Evolutionary conservation across 2,329 filamentous ascomycete genomes (phyloP).

Genomic region (Trichophyton rubrum): DNA sequence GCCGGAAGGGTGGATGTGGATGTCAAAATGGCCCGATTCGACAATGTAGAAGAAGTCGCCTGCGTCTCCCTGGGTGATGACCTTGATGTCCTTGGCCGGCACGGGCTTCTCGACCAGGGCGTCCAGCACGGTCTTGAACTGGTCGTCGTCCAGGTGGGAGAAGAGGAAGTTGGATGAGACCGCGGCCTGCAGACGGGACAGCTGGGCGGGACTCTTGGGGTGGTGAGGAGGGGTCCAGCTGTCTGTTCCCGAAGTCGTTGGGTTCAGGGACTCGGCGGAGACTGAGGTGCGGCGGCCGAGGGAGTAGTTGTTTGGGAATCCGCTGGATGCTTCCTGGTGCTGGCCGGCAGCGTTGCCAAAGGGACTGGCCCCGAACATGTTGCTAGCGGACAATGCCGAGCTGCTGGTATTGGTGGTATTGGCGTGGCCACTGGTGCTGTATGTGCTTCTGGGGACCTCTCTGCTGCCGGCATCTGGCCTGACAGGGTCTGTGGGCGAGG

Average conservation of each 20-base stretch:
- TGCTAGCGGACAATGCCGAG: background rate
- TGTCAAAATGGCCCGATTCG: conserved; percentile 78
- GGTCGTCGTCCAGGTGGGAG: conserved; percentile 86
- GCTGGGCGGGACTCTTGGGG: conserved; percentile 69
- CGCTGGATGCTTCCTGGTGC: conserved; percentile 8
- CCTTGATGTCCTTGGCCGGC: conserved; percentile 77
- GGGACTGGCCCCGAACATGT: background rate
- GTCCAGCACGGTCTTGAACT: conserved; percentile 72
- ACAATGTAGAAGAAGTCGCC: conserved; percentile 98
- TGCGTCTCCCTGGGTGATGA: conserved; percentile 89
- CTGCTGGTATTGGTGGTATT: background rate
- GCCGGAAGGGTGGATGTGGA: conserved; percentile 73
- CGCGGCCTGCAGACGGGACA: conserved; percentile 63
- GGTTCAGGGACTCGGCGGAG: conserved; percentile 90
- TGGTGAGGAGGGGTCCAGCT: conserved; percentile 84
- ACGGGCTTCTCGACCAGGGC: conserved; percentile 92
- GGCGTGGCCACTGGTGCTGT: background rate
- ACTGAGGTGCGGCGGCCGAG: conserved; percentile 88
- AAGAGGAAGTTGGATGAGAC: conserved; percentile 90
- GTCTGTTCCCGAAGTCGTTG: conserved; percentile 66
- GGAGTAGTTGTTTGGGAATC: conserved; percentile 79
- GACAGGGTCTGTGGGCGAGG: conserved; percentile 56
- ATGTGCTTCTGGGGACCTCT: background rate
- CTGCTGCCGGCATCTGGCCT: background rate
- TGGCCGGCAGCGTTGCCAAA: conserved; percentile 9